Percentiles rank a stretch among this genome's conserved stretches.
These are phyloP conservation scores for Sapria himalayana DNA, from an alignment of 345 rosid genomes.

Conservation along the genomic window DNA sequence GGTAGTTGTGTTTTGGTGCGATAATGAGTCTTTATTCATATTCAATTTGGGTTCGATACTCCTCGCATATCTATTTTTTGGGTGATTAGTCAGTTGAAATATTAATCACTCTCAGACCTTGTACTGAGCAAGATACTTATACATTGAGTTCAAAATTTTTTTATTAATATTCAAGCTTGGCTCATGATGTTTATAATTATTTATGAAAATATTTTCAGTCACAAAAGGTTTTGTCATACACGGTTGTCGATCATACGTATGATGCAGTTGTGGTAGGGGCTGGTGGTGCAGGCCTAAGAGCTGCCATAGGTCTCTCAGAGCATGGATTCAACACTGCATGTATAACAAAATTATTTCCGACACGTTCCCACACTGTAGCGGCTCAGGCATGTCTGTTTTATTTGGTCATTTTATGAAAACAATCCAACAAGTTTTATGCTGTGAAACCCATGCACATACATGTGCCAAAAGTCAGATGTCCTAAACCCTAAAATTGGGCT, in stretches of 20 bases:
- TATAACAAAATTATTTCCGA: conserved; percentile 90
- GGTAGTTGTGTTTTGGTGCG: too few relatives aligned
- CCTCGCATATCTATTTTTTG: background rate
- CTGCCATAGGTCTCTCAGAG: conserved; percentile 94
- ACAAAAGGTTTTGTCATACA: conserved; percentile 41
- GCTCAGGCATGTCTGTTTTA: conserved; percentile 43
- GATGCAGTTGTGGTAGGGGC: conserved; percentile 97
- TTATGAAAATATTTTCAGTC: conserved; percentile 9
- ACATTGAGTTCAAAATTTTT: too few relatives aligned
- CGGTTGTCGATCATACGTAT: conserved; percentile 82
- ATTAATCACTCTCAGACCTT: background rate
- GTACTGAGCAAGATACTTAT: too few relatives aligned
- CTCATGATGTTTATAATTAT: background rate
- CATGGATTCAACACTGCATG: conserved; percentile 99
- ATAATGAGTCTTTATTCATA: too few relatives aligned
- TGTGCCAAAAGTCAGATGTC: too few relatives aligned
- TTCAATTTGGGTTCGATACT: conserved; percentile 1
- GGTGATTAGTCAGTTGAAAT: background rate
- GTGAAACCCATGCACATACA: too few relatives aligned
- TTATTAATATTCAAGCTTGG: too few relatives aligned
- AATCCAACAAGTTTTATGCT: background rate
- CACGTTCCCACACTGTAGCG: conserved; percentile 95
- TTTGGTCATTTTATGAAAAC: background rate
- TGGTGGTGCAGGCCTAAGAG: conserved; percentile 93
- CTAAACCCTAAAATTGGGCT: background rate